These are phyloP conservation scores for Aspergillus pseudotamarii DNA, from an alignment of 2,329 filamentous ascomycete genomes.

Conservation along the genomic window DNA sequence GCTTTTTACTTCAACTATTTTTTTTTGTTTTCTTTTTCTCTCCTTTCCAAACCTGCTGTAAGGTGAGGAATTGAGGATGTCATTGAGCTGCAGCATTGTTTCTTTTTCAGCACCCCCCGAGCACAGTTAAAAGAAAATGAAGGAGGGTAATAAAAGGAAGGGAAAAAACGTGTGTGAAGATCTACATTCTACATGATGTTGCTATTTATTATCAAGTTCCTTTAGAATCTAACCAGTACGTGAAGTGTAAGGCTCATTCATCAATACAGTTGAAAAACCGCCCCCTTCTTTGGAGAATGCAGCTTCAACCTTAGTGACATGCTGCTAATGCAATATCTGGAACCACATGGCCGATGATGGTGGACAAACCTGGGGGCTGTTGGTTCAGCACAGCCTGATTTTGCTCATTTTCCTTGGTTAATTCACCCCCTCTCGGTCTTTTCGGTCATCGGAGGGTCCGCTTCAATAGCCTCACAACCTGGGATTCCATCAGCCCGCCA, in stretches of 20 bases:
- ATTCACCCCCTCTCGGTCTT: conserved; percentile 18
- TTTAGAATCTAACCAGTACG: not conserved
- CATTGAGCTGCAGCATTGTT: conserved; percentile 3
- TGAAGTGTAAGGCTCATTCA: not conserved
- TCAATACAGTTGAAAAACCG: conserved; percentile 1
- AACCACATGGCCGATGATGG: conserved; percentile 17
- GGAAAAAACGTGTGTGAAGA: not conserved
- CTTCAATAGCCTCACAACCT: conserved; percentile 25
- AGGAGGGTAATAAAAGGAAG: not conserved
- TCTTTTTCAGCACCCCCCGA: not conserved
- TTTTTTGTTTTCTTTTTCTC: not conserved
- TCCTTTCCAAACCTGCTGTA: conserved; percentile 3
- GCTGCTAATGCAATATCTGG: conserved; percentile 8
- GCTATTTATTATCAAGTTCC: not conserved
- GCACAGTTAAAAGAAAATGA: not conserved
- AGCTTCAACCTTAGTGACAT: conserved; percentile 3
- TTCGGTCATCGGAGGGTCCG: conserved; percentile 26
- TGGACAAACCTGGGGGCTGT: conserved; percentile 7
- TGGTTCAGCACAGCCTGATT: conserved; percentile 15
- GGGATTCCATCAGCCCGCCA: conserved; percentile 14
- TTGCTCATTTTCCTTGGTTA: conserved; percentile 5
- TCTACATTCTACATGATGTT: not conserved
- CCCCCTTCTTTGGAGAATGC: not conserved
- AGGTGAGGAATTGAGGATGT: conserved; percentile 10
- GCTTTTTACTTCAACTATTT: not conserved